Evolutionary conservation across 805 yeast species (phyloP).

Genomic region (Candida qinlingensis): DNA sequence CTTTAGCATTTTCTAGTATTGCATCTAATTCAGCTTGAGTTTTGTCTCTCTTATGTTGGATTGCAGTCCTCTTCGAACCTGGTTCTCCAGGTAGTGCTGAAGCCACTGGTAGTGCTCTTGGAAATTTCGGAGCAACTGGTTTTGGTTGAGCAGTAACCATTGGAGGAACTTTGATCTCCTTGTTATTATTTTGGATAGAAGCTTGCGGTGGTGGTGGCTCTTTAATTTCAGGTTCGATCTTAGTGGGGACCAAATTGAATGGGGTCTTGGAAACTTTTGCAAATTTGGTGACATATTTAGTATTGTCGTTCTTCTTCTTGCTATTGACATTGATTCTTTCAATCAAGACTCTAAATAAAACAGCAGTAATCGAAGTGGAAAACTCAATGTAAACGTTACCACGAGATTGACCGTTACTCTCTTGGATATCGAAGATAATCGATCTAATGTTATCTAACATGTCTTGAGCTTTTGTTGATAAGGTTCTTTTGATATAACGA

Average conservation of each 20-base stretch:
- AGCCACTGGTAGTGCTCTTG: background rate
- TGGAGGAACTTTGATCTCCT: background rate
- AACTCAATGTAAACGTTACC: slow-evolving; percentile 17
- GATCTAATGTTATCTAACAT: slow-evolving; percentile 5
- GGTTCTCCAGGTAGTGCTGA: background rate
- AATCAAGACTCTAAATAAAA: slow-evolving; percentile 13
- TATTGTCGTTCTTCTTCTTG: slow-evolving; percentile 2
- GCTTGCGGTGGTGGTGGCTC: background rate
- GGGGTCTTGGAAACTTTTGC: slow-evolving; percentile 15
- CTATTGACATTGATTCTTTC: slow-evolving; percentile 11
- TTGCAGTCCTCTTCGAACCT: background rate
- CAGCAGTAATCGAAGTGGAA: slow-evolving; percentile 7
- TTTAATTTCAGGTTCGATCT: background rate
- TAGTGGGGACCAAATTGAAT: slow-evolving; percentile 8
- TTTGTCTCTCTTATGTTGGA: background rate
- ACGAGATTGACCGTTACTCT: slow-evolving; percentile 16
- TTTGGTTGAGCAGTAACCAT: background rate
- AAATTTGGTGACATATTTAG: slow-evolving; percentile 12
- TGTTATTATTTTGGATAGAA: background rate
- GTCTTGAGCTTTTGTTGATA: slow-evolving; percentile 4
- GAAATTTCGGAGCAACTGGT: background rate
- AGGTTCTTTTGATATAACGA: background rate
- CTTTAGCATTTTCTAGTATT: background rate
- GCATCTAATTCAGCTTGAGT: background rate
- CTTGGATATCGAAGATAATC: slow-evolving; percentile 12